Percentiles rank a stretch among this genome's conserved stretches.
phyloP scores from a whole-genome alignment of 257 asterid species.

The Jaltomata sinuosa region DNA sequence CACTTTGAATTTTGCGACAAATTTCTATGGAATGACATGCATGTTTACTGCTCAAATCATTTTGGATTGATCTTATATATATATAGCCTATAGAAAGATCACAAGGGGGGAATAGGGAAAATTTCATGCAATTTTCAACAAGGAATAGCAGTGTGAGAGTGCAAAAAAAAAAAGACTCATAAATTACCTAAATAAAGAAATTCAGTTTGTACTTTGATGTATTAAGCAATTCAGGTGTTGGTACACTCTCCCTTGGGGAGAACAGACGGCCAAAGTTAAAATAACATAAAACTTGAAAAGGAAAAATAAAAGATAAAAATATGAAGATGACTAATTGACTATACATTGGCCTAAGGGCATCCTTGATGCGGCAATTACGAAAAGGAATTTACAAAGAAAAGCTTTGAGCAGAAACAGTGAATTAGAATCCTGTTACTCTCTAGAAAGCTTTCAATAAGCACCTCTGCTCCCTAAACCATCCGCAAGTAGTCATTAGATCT shows the following conservation, averaged over 20 bases:
- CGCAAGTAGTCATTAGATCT: slow-evolving; percentile 8
- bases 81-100: background rate
- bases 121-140: background rate
- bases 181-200: background rate
- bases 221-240: background rate
- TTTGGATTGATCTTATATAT: background rate
- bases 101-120: background rate
- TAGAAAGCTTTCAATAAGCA: slow-evolving; percentile 16
- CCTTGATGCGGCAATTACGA: slow-evolving; percentile 29
- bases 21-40: background rate
- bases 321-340: slow-evolving; percentile 1
- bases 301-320: background rate
- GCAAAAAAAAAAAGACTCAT: background rate
- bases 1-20: background rate
- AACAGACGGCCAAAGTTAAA: background rate
- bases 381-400: slow-evolving; percentile 10
- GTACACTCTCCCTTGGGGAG: slow-evolving; percentile 18
- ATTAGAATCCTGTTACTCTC: background rate
- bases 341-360: slow-evolving; percentile 32
- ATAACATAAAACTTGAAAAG: background rate
- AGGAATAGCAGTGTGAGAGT: background rate
- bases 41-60: background rate
- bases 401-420: slow-evolving; percentile 12
- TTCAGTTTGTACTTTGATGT: background rate
- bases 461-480: slow-evolving; percentile 52